Conservation (phyloP, 1,139 yeast species). For the Magnusiomyces magnusii region DNA sequence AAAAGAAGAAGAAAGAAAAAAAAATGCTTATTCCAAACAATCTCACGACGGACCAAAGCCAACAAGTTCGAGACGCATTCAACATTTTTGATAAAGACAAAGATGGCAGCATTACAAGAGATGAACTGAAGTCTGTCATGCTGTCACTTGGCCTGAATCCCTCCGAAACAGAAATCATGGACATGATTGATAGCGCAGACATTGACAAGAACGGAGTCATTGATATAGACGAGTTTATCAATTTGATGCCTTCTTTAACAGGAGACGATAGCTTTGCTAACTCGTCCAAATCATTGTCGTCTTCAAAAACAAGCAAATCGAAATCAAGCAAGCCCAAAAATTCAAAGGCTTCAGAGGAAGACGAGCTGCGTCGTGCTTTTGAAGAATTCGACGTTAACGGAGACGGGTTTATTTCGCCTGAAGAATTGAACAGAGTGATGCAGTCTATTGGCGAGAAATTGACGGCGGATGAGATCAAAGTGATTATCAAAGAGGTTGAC, state of each 20-base stretch:
- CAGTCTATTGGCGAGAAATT: conserved; percentile 95
- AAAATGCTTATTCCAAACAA: neutral
- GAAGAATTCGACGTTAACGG: conserved; percentile 84
- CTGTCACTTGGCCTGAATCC: conserved; percentile 97
- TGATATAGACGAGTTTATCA: conserved; percentile 80
- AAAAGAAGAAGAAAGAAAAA: no score
- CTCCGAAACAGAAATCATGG: conserved; percentile 89
- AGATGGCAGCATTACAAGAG: conserved; percentile 93
- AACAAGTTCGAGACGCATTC: conserved; percentile 59
- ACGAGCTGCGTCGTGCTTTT: conserved; percentile 94
- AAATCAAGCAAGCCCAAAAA: neutral
- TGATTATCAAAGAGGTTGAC: conserved; percentile 94
- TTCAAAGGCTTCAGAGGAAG: conserved; percentile 38
- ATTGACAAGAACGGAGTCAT: conserved; percentile 29
- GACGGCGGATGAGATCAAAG: conserved; percentile 93
- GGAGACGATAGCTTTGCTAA: neutral
- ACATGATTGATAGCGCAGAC: conserved; percentile 95
- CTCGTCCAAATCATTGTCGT: neutral
- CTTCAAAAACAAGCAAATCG: neutral
- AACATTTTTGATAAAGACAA: conserved; percentile 93
- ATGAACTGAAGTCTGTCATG: conserved; percentile 97
- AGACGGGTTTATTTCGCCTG: conserved; percentile 92
- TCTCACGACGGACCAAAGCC: neutral
- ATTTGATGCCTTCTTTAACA: conserved; percentile 25
- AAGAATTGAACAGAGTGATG: conserved; percentile 92